Base-by-base conservation (phyloP, 805 yeast genomes). In the Candida oleophila region DNA sequence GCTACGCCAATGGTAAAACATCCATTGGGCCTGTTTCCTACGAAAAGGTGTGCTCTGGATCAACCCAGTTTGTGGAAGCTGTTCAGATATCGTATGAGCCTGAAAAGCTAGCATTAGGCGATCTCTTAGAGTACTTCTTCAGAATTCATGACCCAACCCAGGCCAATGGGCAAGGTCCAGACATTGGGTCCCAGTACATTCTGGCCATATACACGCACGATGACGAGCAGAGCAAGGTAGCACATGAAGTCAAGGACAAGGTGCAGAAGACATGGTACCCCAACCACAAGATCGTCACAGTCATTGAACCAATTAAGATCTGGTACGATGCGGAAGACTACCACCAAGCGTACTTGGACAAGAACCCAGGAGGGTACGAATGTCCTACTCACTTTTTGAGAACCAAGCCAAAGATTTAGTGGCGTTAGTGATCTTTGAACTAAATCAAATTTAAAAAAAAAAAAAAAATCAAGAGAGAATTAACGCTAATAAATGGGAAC, bases 301-400 rank as follows among this genome's bases (percentile, higher is more conserved):
- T 68, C 39, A 79, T 91, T 43, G 86, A 81, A 59, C 85, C 87
- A 7, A 76, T 89, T 39, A 62, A 71, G 43, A 74, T 73, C 49
- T 94, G 88, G 76, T 85, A 83, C 72, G 97, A 91, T 61, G 98
- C 97, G n/a, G 99, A 92, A 66, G 91, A 83, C 33, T 92, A 91
- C 64, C 99, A 92, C 64, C 98, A 92, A 63, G 60, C 76, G 50
- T 92, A 94, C 63, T 73, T 92, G 56, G 76, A 77, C 47, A 83
- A 81, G 58, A 89, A 92, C 62, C 96, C 97, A 2, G 66, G 70
- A 3, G 97, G 97, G 3, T 89, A 91, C 64, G 88, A 87, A 49
- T 92, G 98, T 63, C 92, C 96, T 18, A 82, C 92, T 3, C 98
- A 92, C 61, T 90, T 77, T 55, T 62, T 88, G 45, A 83, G 98